Evolutionary conservation across 305 asterid genomes (phyloP).

Genomic region (Lippia alba): DNA sequence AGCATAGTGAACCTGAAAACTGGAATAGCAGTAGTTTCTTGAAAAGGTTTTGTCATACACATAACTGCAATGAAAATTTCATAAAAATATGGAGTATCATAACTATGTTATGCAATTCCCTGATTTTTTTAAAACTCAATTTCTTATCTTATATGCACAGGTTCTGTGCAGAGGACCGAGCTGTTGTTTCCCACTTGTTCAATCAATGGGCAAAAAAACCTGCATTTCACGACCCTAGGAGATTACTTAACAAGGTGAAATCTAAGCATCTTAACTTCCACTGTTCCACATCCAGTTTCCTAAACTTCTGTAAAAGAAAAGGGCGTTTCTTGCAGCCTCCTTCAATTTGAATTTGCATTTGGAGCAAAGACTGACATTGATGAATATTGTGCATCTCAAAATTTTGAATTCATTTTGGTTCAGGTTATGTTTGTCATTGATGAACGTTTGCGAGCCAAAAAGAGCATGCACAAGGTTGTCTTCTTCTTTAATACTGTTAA

Average conservation of each 20-base stretch:
- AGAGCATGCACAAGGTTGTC: conserved; percentile 76
- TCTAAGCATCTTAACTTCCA: conserved; percentile 6
- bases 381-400: conserved; percentile 20
- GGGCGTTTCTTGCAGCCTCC: conserved; percentile 23
- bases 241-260: conserved; percentile 86
- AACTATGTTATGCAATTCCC: conserved; percentile 16
- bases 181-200: conserved; percentile 82
- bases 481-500: conserved; percentile 16
- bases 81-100: not conserved
- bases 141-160: conserved; percentile 45
- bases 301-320: conserved; percentile 9
- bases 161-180: conserved; percentile 74
- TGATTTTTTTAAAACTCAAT: conserved; percentile 13
- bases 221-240: conserved; percentile 93
- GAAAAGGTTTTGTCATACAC: conserved; percentile 65
- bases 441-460: conserved; percentile 82
- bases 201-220: conserved; percentile 97
- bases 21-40: conserved; percentile 60
- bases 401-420: conserved; percentile 35
- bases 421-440: conserved; percentile 90
- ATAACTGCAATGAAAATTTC: conserved; percentile 26
- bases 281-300: conserved; percentile 13
- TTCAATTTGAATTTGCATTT: conserved; percentile 21
- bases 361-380: conserved; percentile 11
- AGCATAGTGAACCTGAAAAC: conserved; percentile 54